Conservation (phyloP, 495 filamentous ascomycete species). For the Xylaria flabelliformis region DNA sequence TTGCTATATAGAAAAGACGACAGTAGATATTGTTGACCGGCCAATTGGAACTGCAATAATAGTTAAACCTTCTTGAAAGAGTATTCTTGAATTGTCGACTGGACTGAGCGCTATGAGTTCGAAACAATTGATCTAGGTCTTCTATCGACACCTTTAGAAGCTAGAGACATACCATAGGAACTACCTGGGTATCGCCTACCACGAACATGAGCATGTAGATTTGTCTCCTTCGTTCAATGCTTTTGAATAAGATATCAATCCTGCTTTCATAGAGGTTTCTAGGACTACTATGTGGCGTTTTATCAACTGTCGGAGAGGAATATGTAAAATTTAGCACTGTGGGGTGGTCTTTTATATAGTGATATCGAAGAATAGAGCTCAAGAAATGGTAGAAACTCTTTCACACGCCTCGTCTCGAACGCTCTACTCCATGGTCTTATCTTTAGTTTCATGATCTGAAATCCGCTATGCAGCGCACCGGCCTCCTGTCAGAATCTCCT, state of each 20-base stretch:
- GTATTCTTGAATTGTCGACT: neutral
- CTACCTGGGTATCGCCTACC: neutral
- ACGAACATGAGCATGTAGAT: neutral
- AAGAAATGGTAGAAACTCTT: neutral
- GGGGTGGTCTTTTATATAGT: neutral
- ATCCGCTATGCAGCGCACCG: too few species aligned
- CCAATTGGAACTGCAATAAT: neutral
- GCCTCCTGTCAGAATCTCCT: too few species aligned
- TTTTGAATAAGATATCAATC: neutral
- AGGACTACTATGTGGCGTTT: neutral
- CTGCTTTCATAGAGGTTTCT: neutral
- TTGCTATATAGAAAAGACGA: neutral
- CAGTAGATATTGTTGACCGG: neutral
- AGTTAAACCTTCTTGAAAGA: neutral
- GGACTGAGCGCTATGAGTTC: neutral
- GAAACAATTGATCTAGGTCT: neutral
- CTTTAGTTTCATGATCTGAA: neutral
- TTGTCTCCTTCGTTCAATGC: too few species aligned
- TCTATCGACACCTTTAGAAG: neutral
- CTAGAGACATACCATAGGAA: neutral
- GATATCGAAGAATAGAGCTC: neutral
- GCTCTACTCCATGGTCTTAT: neutral
- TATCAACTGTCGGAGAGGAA: neutral
- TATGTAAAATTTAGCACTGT: neutral
- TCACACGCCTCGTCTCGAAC: neutral